Evolutionary conservation across 73 alveolate genomes (phyloP).

Genomic region (Paramecium tetraurelia): DNA sequence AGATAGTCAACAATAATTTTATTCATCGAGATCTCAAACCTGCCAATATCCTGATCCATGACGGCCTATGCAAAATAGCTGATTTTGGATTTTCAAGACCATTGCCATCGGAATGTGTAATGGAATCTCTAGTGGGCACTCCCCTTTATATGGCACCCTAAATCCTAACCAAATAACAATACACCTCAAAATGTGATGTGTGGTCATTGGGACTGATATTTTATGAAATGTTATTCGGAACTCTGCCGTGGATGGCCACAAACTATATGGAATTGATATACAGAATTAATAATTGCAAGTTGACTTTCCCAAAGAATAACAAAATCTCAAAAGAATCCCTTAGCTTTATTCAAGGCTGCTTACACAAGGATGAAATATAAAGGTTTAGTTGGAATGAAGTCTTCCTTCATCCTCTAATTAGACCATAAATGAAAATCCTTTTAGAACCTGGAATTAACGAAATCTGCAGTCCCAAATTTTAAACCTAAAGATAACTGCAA

Average conservation of each 20-base stretch:
- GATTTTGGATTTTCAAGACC: slow-evolving; percentile 66
- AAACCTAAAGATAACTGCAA: background rate
- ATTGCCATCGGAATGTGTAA: slow-evolving; percentile 47
- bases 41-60: slow-evolving; percentile 61
- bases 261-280: slow-evolving; percentile 46
- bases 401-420: background rate
- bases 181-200: slow-evolving; percentile 59
- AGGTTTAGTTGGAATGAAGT: slow-evolving; percentile 25
- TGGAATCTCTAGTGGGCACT: slow-evolving; percentile 61
- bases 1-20: slow-evolving; percentile 43
- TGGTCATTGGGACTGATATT: slow-evolving; percentile 65
- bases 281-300: background rate
- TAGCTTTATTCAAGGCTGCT: background rate
- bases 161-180: slow-evolving; percentile 46
- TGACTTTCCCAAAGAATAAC: slow-evolving; percentile 38
- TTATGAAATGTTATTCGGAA: slow-evolving; percentile 62
- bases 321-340: slow-evolving; percentile 1
- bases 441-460: background rate
- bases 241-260: slow-evolving; percentile 57
- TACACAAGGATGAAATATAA: background rate
- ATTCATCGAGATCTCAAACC: slow-evolving; percentile 74
- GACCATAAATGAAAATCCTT: background rate
- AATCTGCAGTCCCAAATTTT: background rate
- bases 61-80: slow-evolving; percentile 55
- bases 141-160: slow-evolving; percentile 65